A percentile compares a stretch with the other conserved stretches of the same genome.
Evolutionary conservation across 106 monocot species (phyloP).

Genomic region (Ottelia alismoides): DNA sequence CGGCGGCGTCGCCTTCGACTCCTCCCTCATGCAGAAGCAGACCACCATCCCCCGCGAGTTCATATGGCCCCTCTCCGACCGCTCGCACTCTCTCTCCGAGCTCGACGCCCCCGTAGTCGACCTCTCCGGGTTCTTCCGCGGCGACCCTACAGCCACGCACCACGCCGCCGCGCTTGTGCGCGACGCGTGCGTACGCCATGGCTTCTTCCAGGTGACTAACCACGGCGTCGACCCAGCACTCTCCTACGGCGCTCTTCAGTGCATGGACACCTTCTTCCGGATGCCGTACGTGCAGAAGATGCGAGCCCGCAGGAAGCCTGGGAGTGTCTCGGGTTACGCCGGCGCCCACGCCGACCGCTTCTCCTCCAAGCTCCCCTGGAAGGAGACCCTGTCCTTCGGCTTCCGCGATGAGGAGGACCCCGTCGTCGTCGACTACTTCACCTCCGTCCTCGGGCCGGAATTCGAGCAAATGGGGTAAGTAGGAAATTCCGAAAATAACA

Average conservation of each 20-base stretch:
- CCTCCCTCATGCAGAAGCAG: too few relatives aligned
- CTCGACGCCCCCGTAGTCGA: constrained; percentile 42
- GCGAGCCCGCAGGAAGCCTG: constrained; percentile 29
- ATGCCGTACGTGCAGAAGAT: constrained; percentile 36
- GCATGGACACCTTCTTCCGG: constrained; percentile 40
- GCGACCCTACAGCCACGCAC: constrained; percentile 14
- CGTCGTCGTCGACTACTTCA: constrained; percentile 40
- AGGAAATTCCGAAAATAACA: too few relatives aligned
- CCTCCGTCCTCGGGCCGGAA: constrained; percentile 25
- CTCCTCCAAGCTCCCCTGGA: constrained; percentile 59
- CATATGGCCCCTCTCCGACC: constrained; percentile 38
- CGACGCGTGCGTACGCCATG: constrained; percentile 34
- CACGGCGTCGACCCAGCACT: constrained; percentile 29
- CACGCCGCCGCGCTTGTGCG: constrained; percentile 16
- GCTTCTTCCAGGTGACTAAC: constrained; percentile 55
- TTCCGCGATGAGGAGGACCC: constrained; percentile 4
- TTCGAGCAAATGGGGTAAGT: constrained; percentile 44
- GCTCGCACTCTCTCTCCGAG: constrained; percentile 11
- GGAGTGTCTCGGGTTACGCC: constrained; percentile 62
- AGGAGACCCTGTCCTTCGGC: constrained; percentile 69
- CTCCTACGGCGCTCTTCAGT: constrained; percentile 10
- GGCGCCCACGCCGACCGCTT: constrained; percentile 63
- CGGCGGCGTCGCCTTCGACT: too few relatives aligned
- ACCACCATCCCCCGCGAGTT: constrained; percentile 57
- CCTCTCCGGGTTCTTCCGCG: constrained; percentile 26